Evolutionary conservation across 768 basidiomycete species (phyloP).

Genomic region (Naganishia onofrii): DNA sequence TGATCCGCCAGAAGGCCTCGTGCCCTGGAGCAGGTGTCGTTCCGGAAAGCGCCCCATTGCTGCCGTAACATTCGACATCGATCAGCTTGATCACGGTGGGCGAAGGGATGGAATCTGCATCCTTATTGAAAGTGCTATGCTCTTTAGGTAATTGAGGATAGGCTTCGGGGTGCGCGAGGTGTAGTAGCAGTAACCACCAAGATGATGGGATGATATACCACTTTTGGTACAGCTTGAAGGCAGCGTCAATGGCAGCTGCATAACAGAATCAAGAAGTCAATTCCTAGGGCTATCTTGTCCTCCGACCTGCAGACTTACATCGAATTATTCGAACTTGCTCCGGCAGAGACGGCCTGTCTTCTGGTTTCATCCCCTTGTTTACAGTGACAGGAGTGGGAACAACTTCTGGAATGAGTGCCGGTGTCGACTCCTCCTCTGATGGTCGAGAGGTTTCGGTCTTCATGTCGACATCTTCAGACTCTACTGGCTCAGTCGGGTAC

Average conservation of each 20-base stretch:
- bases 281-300: no score
- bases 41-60: neutral
- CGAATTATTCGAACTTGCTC: conserved; percentile 25
- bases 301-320: conserved; percentile 4
- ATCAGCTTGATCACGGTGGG: conserved; percentile 3
- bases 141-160: conserved; percentile 12
- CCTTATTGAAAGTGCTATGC: conserved; percentile 8
- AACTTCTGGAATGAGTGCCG: neutral
- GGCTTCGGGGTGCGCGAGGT: conserved; percentile 27
- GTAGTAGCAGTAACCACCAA: conserved; percentile 28
- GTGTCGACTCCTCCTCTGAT: neutral
- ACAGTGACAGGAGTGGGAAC: neutral
- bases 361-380: conserved; percentile 1
- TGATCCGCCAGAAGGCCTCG: conserved; percentile 25
- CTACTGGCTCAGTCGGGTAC: neutral
- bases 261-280: neutral
- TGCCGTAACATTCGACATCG: neutral
- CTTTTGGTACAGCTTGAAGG: conserved; percentile 20
- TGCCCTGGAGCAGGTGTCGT: conserved; percentile 20
- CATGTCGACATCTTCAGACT: conserved; percentile 2
- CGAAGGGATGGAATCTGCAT: neutral
- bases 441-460: neutral
- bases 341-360: conserved; percentile 10
- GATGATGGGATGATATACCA: conserved; percentile 31
- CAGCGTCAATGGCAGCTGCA: conserved; percentile 18